Percentiles rank a stretch among this genome's conserved stretches.
Conservation (phyloP, 371 early-diverging fungal species). For the Batrachochytrium dendrobatidis region DNA sequence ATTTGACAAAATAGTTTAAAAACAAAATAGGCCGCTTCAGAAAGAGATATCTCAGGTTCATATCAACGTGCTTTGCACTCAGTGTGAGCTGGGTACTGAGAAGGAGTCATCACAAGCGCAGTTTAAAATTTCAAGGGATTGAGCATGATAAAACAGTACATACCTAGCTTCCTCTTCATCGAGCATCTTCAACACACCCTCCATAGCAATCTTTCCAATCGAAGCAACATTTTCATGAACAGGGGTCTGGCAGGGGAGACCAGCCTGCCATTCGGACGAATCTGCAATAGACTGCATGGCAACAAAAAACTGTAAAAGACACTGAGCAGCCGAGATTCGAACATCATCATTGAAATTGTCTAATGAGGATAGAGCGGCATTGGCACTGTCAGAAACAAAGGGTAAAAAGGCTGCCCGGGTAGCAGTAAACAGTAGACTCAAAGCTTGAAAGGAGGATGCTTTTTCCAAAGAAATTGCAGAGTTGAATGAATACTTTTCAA, state of each 20-base stretch:
- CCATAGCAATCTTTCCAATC: slow-evolving; percentile 60
- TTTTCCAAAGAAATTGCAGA: slow-evolving; percentile 87
- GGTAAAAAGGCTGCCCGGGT: slow-evolving; percentile 72
- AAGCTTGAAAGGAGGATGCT: slow-evolving; percentile 78
- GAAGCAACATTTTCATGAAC: slow-evolving; percentile 68
- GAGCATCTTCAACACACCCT: slow-evolving; percentile 61
- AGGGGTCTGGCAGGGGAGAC: slow-evolving; percentile 55
- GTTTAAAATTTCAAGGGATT: background rate
- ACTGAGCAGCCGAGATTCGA: slow-evolving; percentile 65
- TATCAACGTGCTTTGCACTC: slow-evolving; percentile 1
- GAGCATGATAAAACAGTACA: slow-evolving; percentile 13
- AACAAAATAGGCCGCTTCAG: background rate
- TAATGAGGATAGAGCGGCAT: slow-evolving; percentile 54
- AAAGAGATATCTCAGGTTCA: slow-evolving; percentile 1
- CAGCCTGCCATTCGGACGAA: slow-evolving; percentile 62
- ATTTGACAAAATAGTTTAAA: too few relatives aligned
- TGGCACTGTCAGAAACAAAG: slow-evolving; percentile 64
- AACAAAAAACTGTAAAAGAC: slow-evolving; percentile 67
- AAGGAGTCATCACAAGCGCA: background rate
- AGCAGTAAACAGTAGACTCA: slow-evolving; percentile 77
- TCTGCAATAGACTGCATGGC: slow-evolving; percentile 65
- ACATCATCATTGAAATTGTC: slow-evolving; percentile 73
- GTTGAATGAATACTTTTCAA: slow-evolving; percentile 51
- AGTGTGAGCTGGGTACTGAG: slow-evolving; percentile 2
- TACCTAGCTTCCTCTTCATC: slow-evolving; percentile 75